Base-by-base conservation (phyloP, 2,329 filamentous ascomycete species). In the Pestalotiopsis sp. region DNA sequence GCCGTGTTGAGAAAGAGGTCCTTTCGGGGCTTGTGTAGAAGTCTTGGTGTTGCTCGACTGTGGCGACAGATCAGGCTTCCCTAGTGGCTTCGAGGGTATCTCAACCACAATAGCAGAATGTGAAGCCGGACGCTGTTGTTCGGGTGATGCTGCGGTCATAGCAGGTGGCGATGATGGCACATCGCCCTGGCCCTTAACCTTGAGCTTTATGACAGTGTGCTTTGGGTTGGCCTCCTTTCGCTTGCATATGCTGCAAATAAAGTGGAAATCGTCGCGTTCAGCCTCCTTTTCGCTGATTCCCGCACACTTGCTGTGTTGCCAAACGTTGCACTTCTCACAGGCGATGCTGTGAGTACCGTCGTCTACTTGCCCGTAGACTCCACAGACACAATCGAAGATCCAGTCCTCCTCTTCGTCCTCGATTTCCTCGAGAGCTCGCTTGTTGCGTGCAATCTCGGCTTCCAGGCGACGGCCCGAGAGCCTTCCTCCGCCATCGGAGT, bases 261-360 rank as follows among this genome's bases (percentile, higher is more conserved):
- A 97, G 70, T 93, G 90, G 75, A 98, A 98, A 72, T 97, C 93
- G 1, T 93, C 90, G 61, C 90, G 86, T 72, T 97, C 95, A 0
- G 94, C 95, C 71, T 95, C 92, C 69, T 87, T 83, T 74, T 97
- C 89, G 60, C 88, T 87, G 71, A 98, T 92, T 56, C 91, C 92
- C 69, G 97, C 88, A 77, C 96, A 99, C 75, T 92, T 93, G 84
- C 94, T 97, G 78, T 99, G 96, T 78, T 98, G 95, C 96, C 96
- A 99, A 62, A 97, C 91, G 77, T 92, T 97, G 84, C 96, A 99
- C 73, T 87, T 91, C 77, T 99, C 96, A 81, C 96, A 99, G 36
- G 95, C 93, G 72, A 99, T 91, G 78, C 94, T 97, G 78, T 97
- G 95, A 7, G 93, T 92, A 45, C 96, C 96, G 78, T 98, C 96